A percentile compares a stretch with the other conserved stretches of the same genome.
Conservation (phyloP, 768 basidiomycete genomes). For the Steccherinum ochraceum region DNA sequence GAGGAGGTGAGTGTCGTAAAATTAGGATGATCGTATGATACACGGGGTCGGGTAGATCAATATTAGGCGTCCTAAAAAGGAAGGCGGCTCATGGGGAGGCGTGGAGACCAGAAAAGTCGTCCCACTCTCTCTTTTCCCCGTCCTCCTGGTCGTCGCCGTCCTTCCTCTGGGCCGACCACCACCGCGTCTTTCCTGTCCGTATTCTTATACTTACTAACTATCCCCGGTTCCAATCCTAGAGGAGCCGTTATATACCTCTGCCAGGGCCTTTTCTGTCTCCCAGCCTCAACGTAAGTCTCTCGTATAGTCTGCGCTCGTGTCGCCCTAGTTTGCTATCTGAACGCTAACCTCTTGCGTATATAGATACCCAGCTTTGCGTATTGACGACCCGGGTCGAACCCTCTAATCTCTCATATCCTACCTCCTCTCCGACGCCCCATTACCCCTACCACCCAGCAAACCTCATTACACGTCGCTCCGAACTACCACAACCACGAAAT, state of each 20-base stretch:
- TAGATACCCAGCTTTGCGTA: neutral
- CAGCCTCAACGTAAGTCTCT: neutral
- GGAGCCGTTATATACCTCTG: neutral
- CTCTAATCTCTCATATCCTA: neutral
- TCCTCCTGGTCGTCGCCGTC: too few relatives aligned
- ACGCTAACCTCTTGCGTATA: neutral
- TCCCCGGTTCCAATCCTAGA: neutral
- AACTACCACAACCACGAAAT: constrained; percentile 30
- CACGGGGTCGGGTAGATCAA: too few relatives aligned
- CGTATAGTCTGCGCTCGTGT: neutral
- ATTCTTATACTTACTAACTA: neutral
- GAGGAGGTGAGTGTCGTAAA: too few relatives aligned
- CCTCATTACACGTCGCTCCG: too few relatives aligned
- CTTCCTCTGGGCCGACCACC: neutral
- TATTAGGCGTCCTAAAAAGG: too few relatives aligned
- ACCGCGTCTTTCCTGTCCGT: neutral
- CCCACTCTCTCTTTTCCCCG: too few relatives aligned
- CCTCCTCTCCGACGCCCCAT: neutral
- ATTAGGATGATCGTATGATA: too few relatives aligned
- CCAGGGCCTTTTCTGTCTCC: neutral
- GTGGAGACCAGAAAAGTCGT: too few relatives aligned
- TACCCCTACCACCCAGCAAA: too few relatives aligned
- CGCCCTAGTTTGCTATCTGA: neutral
- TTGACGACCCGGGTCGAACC: too few relatives aligned
- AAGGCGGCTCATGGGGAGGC: too few relatives aligned